phyloP scores from a whole-genome alignment of 1,284 basidiomycete species.

The Irpex sp. region DNA sequence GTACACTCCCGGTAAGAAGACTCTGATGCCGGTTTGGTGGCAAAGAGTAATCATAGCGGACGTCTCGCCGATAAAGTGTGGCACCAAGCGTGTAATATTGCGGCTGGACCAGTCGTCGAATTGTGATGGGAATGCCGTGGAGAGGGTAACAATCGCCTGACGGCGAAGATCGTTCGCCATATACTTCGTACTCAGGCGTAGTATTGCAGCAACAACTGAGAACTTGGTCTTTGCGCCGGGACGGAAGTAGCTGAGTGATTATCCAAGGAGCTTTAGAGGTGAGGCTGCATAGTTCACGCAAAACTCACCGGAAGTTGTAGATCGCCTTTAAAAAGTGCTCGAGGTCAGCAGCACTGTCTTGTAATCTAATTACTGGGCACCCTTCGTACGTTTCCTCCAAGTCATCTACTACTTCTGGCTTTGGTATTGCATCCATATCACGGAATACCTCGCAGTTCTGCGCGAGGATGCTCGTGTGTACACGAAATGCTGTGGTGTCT shows the following conservation, averaged over 20 bases:
- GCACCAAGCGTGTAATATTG: slow-evolving; percentile 12
- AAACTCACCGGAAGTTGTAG: slow-evolving; percentile 21
- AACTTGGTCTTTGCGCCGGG: slow-evolving; percentile 22
- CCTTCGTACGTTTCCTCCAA: slow-evolving; percentile 17
- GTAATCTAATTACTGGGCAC: slow-evolving; percentile 17
- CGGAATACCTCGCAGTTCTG: slow-evolving; percentile 17
- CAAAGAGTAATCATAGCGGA: slow-evolving; percentile 10
- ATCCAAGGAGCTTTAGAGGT: background rate
- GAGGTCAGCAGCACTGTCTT: slow-evolving; percentile 18
- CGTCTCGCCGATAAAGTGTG: slow-evolving; percentile 14
- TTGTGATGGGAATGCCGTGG: slow-evolving; percentile 33
- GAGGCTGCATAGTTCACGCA: background rate
- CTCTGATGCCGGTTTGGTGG: slow-evolving; percentile 12
- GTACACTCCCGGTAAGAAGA: slow-evolving; percentile 13
- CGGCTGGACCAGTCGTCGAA: slow-evolving; percentile 30
- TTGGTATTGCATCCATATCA: slow-evolving; percentile 22
- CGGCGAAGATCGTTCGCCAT: slow-evolving; percentile 33
- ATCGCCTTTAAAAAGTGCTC: slow-evolving; percentile 20
- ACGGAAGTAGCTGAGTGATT: slow-evolving; percentile 12
- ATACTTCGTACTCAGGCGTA: slow-evolving; percentile 39
- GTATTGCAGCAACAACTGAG: slow-evolving; percentile 29
- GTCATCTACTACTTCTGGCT: slow-evolving; percentile 11
- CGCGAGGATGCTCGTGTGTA: slow-evolving; percentile 18
- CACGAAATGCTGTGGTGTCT: slow-evolving; percentile 19
- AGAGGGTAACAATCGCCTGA: slow-evolving; percentile 33